These are phyloP conservation scores for Acarospora socialis DNA, from an alignment of 2,329 filamentous ascomycete genomes.

Conservation along the genomic window DNA sequence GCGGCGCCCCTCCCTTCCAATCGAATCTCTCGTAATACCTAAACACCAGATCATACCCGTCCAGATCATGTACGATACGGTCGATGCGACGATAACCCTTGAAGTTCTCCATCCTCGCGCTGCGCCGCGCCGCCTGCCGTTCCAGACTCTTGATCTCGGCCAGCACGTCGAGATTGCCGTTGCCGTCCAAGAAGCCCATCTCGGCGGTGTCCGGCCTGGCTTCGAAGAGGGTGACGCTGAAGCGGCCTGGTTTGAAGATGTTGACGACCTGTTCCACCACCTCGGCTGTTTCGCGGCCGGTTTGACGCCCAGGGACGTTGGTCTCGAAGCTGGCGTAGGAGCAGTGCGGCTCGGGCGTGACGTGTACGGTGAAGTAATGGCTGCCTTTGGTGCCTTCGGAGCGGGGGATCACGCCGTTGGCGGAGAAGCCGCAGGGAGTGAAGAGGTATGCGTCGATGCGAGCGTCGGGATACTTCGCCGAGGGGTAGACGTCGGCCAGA, in stretches of 20 bases:
- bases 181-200: conserved; percentile 15
- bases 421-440: conserved; percentile 90
- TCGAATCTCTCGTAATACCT: conserved; percentile 88
- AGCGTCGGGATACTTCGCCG: conserved; percentile 75
- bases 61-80: conserved; percentile 90
- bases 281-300: conserved; percentile 73
- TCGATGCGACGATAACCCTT: conserved; percentile 80
- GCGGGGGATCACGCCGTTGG: conserved; percentile 86
- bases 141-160: conserved; percentile 28
- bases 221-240: conserved; percentile 94
- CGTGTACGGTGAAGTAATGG: conserved; percentile 97
- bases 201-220: conserved; percentile 49
- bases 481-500: conserved; percentile 76
- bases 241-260: conserved; percentile 96
- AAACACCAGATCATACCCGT: conserved; percentile 94
- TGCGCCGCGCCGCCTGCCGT: conserved; percentile 29
- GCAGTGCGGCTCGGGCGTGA: conserved; percentile 92
- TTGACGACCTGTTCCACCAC: conserved; percentile 86
- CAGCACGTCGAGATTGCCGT: conserved; percentile 22
- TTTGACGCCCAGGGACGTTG: conserved; percentile 82
- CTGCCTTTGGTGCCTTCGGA: conserved; percentile 45
- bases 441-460: conserved; percentile 94
- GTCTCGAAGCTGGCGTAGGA: conserved; percentile 98
- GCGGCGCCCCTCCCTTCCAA: conserved; percentile 52
- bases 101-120: conserved; percentile 56